phyloP scores from a whole-genome alignment of 1,284 basidiomycete genomes.

The Puccinia brachypodii region DNA sequence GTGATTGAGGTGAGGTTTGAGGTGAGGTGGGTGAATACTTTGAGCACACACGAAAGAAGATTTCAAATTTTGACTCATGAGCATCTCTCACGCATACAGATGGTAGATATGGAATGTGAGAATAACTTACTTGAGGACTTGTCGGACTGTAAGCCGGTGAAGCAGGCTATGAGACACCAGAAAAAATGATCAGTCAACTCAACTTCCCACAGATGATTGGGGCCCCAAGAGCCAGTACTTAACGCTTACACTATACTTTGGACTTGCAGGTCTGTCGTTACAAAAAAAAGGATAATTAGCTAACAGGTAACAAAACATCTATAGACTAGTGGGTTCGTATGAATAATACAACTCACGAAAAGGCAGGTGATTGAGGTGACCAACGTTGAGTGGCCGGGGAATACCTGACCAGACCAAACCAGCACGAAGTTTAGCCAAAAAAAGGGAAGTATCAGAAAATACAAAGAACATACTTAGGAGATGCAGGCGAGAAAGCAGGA shows the following conservation, averaged over 20 bases:
- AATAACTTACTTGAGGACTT: conserved; percentile 50
- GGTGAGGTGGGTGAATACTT: conserved; percentile 66
- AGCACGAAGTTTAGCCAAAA: background rate
- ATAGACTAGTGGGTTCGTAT: background rate
- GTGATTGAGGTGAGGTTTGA: conserved; percentile 50
- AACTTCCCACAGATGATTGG: too few relatives aligned
- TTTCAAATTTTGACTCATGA: too few relatives aligned
- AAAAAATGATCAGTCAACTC: too few relatives aligned
- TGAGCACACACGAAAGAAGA: conserved; percentile 84
- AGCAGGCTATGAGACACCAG: conserved; percentile 52
- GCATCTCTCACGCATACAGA: conserved; percentile 61
- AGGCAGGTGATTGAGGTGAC: conserved; percentile 49
- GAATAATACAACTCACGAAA: conserved; percentile 44
- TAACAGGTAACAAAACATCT: background rate
- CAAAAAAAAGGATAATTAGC: conserved; percentile 1
- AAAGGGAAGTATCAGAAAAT: background rate
- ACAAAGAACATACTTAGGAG: conserved; percentile 43
- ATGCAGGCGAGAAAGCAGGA: conserved; percentile 48
- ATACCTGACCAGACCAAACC: conserved; percentile 22
- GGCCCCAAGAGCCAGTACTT: background rate
- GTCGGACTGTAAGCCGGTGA: conserved; percentile 54
- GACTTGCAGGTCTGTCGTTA: conserved; percentile 42
- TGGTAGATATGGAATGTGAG: conserved; percentile 53
- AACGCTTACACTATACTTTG: conserved; percentile 51
- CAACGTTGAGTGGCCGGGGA: conserved; percentile 45